phyloP scores from a whole-genome alignment of 1,284 basidiomycete species.

The Laetiporus sulphureus region DNA sequence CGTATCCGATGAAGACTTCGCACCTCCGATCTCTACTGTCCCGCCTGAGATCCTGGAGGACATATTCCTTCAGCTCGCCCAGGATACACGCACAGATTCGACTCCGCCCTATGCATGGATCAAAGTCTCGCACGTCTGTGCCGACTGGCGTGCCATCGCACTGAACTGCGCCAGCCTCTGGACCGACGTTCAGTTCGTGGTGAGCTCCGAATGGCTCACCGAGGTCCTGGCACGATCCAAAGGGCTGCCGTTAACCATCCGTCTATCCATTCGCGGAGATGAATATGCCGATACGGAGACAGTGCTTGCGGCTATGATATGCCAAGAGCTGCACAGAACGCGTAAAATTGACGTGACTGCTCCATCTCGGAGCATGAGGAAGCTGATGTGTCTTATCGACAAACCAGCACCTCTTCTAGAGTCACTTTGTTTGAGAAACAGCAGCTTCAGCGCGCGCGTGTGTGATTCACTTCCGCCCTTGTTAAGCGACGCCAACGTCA shows the following conservation, averaged over 20 bases:
- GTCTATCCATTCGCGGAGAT: background rate
- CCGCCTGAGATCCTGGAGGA: background rate
- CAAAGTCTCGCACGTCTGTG: background rate
- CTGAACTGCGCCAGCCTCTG: slow-evolving; percentile 1
- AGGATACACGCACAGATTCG: background rate
- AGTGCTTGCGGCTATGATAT: too few relatives aligned
- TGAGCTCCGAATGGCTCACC: background rate
- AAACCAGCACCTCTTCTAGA: too few relatives aligned
- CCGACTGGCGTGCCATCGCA: background rate
- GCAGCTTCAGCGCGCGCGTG: too few relatives aligned
- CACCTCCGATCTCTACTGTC: background rate
- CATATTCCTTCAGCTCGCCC: background rate
- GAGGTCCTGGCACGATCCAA: background rate
- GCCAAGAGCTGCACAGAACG: too few relatives aligned
- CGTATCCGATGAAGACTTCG: too few relatives aligned
- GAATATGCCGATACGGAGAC: too few relatives aligned
- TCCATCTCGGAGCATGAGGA: too few relatives aligned
- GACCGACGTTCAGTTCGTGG: background rate
- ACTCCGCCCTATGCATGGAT: background rate
- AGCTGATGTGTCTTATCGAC: too few relatives aligned
- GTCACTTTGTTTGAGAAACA: too few relatives aligned
- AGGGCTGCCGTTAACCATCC: background rate
- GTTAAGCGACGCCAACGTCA: too few relatives aligned
- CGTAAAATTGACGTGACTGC: too few relatives aligned
- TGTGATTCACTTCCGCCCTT: too few relatives aligned